phyloP scores from a whole-genome alignment of 2,329 filamentous ascomycete species.

The Mariannaea sp. region DNA sequence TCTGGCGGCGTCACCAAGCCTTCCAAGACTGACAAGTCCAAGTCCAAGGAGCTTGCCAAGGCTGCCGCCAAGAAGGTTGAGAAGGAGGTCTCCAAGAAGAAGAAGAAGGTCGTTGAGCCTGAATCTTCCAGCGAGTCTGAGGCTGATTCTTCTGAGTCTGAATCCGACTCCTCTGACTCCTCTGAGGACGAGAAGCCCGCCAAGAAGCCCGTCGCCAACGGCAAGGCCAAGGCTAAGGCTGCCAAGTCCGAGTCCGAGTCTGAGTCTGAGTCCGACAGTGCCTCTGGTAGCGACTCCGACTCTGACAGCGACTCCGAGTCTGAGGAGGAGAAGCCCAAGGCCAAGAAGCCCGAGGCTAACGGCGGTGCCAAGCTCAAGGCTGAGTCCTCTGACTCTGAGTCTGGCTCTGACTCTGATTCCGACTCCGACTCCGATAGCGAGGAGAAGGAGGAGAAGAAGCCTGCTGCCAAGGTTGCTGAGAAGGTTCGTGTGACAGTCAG shows the following conservation, averaged over 20 bases:
- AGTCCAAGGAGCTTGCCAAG: slow-evolving; percentile 67
- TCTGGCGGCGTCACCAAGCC: slow-evolving; percentile 70
- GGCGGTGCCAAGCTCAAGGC: slow-evolving; percentile 35
- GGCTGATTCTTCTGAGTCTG: slow-evolving; percentile 17
- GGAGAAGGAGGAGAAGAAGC: slow-evolving; percentile 44
- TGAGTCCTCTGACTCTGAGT: slow-evolving; percentile 35
- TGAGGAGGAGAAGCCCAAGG: slow-evolving; percentile 43
- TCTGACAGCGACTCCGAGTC: slow-evolving; percentile 34
- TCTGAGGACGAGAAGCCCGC: slow-evolving; percentile 47
- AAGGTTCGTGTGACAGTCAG: slow-evolving; percentile 36
- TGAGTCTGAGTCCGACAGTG: slow-evolving; percentile 42
- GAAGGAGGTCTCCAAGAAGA: slow-evolving; percentile 55
- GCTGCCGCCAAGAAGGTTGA: slow-evolving; percentile 60
- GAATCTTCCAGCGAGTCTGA: slow-evolving; percentile 43
- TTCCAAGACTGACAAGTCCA: slow-evolving; percentile 65
- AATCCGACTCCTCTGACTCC: too few species aligned
- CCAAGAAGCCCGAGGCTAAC: slow-evolving; percentile 37
- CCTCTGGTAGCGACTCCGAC: slow-evolving; percentile 23
- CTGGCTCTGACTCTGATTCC: slow-evolving; percentile 37
- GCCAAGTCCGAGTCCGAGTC: slow-evolving; percentile 35
- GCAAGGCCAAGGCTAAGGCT: slow-evolving; percentile 39
- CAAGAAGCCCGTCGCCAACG: slow-evolving; percentile 44
- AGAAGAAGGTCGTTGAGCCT: slow-evolving; percentile 51
- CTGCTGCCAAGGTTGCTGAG: slow-evolving; percentile 41
- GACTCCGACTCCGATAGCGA: slow-evolving; percentile 42